phyloP scores from a whole-genome alignment of 805 yeast genomes.

The Candida insectalens region DNA sequence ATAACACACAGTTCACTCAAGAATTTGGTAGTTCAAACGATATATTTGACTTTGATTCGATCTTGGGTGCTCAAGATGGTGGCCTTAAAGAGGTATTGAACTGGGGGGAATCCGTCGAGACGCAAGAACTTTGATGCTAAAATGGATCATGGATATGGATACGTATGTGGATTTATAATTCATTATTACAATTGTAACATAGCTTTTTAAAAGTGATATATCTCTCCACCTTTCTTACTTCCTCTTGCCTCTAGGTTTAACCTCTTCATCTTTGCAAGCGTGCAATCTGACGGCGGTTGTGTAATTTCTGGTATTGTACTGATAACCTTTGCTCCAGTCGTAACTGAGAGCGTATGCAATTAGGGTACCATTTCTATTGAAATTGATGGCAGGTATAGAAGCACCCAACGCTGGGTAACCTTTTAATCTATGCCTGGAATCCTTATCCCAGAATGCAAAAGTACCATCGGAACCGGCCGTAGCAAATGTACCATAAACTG shows the following conservation, averaged over 20 bases:
- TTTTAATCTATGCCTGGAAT: conserved; percentile 77
- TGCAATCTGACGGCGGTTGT: conserved; percentile 76
- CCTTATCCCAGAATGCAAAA: conserved; percentile 93
- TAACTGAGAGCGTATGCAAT: conserved; percentile 89
- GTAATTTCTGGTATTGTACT: conserved; percentile 62
- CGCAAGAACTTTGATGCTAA: conserved; percentile 7
- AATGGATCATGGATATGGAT: too few species aligned
- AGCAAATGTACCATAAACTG: conserved; percentile 79
- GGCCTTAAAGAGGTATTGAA: conserved; percentile 25
- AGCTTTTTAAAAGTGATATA: background rate
- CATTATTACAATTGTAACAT: too few species aligned
- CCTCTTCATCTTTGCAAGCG: conserved; percentile 78
- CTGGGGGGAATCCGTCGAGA: conserved; percentile 35
- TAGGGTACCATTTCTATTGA: conserved; percentile 74
- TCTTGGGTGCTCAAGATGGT: conserved; percentile 26
- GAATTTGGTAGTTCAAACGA: conserved; percentile 27
- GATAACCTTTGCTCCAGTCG: conserved; percentile 93
- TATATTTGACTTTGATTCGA: conserved; percentile 34
- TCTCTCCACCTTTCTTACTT: conserved; percentile 8
- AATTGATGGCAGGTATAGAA: conserved; percentile 67
- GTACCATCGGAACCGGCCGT: conserved; percentile 96
- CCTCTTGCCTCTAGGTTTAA: conserved; percentile 42
- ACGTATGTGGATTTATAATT: background rate
- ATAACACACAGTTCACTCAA: conserved; percentile 13
- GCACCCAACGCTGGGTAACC: conserved; percentile 61